Base-by-base conservation (phyloP, 1,139 yeast species). In the Yamadazyma dushanensis region DNA sequence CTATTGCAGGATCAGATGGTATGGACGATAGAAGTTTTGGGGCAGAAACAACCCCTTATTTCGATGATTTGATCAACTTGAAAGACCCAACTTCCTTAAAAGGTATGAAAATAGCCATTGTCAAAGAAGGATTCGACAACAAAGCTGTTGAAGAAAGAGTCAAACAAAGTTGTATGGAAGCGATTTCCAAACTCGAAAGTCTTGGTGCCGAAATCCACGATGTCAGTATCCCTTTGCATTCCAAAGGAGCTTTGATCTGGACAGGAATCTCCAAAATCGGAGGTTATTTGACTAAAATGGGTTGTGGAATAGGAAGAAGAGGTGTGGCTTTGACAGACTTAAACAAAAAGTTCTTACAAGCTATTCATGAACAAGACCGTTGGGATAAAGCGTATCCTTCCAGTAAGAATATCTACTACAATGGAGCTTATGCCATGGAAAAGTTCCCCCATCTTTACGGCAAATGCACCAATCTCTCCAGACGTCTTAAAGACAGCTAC, bases 191-290 rank as follows among this genome's bases (percentile, higher is more conserved):
- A 24, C 58, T 79, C 36, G 58, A 60, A 35, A 56, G 49, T 3
- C 67, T 73, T 4, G 78, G 78, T 16, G 71, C 68, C 32, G 62
- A 65, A 20, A 73, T 73, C 11, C 47, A 44, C 16, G 63, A 61
- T 31, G 45, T 62, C 11, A 58, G 65, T 5, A 49, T 56, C 32
- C 69, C 69, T 6, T 44, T 54, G 34, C 69, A 63, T 38, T 31
- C 54, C 4, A 44, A 47, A 30, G 69, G 64, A 3, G 63, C 67
- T 5, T 59, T 59, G 26, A 51, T 63, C 33, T 62, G 68, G 68
- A 60, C 59, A 36, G 32, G 43, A 29, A 16, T 44, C 34, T 31
- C 47, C 23, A 39, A 39, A 37, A 45, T 55, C 16, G 53, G 60
- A 24, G 40, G 40, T 2, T 37, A 33, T 17, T 28, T 37, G 19